Percentiles rank a stretch among this genome's conserved stretches.
Conservation (phyloP, 139 green algal genomes). For the Protoeuglena noctilucae region DNA sequence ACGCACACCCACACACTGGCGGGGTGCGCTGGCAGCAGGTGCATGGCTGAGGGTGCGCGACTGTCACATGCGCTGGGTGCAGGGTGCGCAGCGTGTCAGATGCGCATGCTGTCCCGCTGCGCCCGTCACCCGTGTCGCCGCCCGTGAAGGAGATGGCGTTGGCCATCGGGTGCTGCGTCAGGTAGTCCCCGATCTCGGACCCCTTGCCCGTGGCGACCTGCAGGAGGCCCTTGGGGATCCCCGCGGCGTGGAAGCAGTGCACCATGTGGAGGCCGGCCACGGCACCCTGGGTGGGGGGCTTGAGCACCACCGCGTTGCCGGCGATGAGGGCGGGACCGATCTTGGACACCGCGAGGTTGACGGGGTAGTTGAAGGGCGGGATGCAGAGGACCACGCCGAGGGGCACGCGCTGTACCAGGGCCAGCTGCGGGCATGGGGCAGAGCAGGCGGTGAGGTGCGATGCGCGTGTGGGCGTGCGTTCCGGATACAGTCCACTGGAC, state of each 20-base stretch:
- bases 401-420: conserved; percentile 43
- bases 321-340: conserved; percentile 87
- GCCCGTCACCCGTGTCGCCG: conserved; percentile 60
- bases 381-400: conserved; percentile 85
- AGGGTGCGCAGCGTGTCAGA: too few species aligned
- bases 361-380: conserved; percentile 95
- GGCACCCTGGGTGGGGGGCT: conserved; percentile 83
- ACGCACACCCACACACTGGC: too few species aligned
- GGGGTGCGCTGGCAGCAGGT: too few species aligned
- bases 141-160: conserved; percentile 84
- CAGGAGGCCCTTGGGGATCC: conserved; percentile 62
- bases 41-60: too few species aligned
- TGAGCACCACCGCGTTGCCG: conserved; percentile 87
- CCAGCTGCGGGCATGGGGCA: neutral
- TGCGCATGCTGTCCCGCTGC: too few species aligned
- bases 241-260: conserved; percentile 68
- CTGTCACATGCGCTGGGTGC: too few species aligned
- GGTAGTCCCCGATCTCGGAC: conserved; percentile 89
- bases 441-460: neutral
- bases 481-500: neutral
- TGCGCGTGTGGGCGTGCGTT: too few species aligned
- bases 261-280: conserved; percentile 75
- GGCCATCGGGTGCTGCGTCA: conserved; percentile 63
- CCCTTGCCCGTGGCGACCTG: conserved; percentile 65
- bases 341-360: conserved; percentile 91